These are phyloP conservation scores for Blastobotrys malaysiensis DNA, from an alignment of 1,139 yeast genomes.

Conservation along the genomic window DNA sequence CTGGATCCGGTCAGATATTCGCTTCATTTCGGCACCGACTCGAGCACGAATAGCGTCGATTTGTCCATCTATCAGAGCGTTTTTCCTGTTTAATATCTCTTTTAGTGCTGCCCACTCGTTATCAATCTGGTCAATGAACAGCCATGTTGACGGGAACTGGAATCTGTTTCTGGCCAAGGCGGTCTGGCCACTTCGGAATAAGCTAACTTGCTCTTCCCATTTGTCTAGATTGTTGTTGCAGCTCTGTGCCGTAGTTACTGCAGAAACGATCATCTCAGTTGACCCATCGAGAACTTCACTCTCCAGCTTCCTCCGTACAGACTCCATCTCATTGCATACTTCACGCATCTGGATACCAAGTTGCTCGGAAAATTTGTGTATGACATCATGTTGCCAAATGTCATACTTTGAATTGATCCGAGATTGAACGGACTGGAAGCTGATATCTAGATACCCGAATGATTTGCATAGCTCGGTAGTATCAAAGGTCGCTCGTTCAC, in stretches of 20 bases:
- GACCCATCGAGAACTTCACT: slow-evolving; percentile 32
- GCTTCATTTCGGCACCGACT: slow-evolving; percentile 40
- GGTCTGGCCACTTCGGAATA: slow-evolving; percentile 42
- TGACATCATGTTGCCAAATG: slow-evolving; percentile 48
- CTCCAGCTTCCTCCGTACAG: slow-evolving; percentile 35
- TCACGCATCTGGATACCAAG: slow-evolving; percentile 31
- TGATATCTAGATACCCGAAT: slow-evolving; percentile 42
- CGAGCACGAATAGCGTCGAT: slow-evolving; percentile 40
- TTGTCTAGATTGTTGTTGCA: slow-evolving; percentile 24
- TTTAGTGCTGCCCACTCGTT: slow-evolving; percentile 43
- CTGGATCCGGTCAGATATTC: slow-evolving; percentile 36
- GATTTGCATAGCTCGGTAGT: slow-evolving; percentile 37
- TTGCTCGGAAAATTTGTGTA: slow-evolving; percentile 41
- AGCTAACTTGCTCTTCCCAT: slow-evolving; percentile 32
- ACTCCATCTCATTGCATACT: slow-evolving; percentile 28
- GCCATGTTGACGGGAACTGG: slow-evolving; percentile 52
- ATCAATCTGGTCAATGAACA: slow-evolving; percentile 59
- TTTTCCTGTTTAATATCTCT: slow-evolving; percentile 41
- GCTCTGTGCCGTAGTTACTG: slow-evolving; percentile 35
- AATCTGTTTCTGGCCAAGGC: slow-evolving; percentile 43
- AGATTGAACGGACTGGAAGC: slow-evolving; percentile 51
- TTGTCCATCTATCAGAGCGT: slow-evolving; percentile 41
- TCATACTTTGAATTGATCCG: slow-evolving; percentile 54
- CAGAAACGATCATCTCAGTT: slow-evolving; percentile 34
- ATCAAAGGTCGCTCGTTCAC: slow-evolving; percentile 48